Evolutionary conservation across 2,329 filamentous ascomycete species (phyloP), one percentile per base, ranked within the genome.

Genomic region (Alternaria tenuissima): DNA sequence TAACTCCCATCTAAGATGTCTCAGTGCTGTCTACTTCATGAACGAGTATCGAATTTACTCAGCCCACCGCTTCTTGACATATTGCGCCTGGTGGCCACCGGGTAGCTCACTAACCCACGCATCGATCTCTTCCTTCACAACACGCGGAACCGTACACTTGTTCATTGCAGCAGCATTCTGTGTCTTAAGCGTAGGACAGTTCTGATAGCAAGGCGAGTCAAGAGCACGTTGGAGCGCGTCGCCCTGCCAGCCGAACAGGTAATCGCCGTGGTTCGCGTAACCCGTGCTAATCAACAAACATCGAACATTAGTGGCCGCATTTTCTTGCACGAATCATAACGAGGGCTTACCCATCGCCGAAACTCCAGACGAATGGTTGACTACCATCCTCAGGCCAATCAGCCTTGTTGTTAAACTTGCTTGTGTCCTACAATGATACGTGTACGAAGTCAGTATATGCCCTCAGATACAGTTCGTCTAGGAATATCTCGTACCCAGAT

Each of bases 201-300:
- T 65, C 20, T 59, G 28, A 82, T 78, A 72, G 52, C 66, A 72
- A 5, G 68, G 68, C 64, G 76, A 83, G 48, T 73, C 66, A 12
- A 73, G 59, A 12, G 66, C 70, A 28, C 70, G 80, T 71, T 85
- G 83, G 34, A 85, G 79, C 5, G 79, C 76, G 68, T 84, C 76
- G 57, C 73, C 81, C 71, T 84, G 78, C 83, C 83, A 84, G 56
- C 83, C 83, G 67, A 85, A 85, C 62, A 85, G 69, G 70, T 85
- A 85, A 73, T 85, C 82, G 39, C 82, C 83, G 70, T 85, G 82
- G 16, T 82, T 83, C 4, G 81, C 83, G n/a, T 82, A 78, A 36
- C 83, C 82, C 43, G 79, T 80, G 28, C 76, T 69, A 22, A 18
- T 11, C 16, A 4, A 1, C 39, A 16, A 22, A 9, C 54, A 47